Base-by-base conservation (phyloP, 2,329 filamentous ascomycete genomes). In the Aspergillus latus region DNA sequence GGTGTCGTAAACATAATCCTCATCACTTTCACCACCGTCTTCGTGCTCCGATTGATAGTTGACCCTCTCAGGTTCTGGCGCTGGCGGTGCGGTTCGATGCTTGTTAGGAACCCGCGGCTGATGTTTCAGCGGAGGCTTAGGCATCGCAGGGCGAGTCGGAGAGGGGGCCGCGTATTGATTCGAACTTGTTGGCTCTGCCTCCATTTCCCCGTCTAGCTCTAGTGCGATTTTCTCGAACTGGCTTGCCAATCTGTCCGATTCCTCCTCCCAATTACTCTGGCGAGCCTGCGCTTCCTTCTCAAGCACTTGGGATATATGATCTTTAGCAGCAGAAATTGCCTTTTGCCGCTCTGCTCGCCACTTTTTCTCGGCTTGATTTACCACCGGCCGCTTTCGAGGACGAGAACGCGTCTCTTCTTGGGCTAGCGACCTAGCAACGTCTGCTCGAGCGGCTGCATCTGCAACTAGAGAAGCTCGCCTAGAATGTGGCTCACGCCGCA, bases 1-100 rank as follows among this genome's bases (percentile, higher is more conserved):
- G 8, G 82, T 84, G 63, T 86, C 84, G 68, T 84, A 85, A 56
- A 86, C 82, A 66, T 83, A 86, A 44, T 83, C 81, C 21, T 67
- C 72, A n/a, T 79, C 78, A 16, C 75, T 74, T 15, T 77, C 75
- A 8, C 77, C 75, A 21, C 76, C 74, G 10, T 62, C 74, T 10
- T 62, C 57, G 34, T 62, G 53, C 28, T 42, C 45, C 7, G 52
- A 44, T 6, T 34, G 36, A 46, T 10, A 13, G 49, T 28, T 56
- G 56, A 53, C 54, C 51, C 39, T 15, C 34, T 13, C 26, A 45
- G 34, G 49, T 15, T 59, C 36, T 44, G 46, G 36, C 10, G 46
- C 44, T 9, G 45, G 16, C 10, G 45, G 32, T 47, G 16, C 26
- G 9, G 57, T 50, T 45, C 65, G 63, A 30, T 63, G 66, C 51